Evolutionary conservation across 2,329 filamentous ascomycete species (phyloP).

Genomic region (Pyrenophora teres): DNA sequence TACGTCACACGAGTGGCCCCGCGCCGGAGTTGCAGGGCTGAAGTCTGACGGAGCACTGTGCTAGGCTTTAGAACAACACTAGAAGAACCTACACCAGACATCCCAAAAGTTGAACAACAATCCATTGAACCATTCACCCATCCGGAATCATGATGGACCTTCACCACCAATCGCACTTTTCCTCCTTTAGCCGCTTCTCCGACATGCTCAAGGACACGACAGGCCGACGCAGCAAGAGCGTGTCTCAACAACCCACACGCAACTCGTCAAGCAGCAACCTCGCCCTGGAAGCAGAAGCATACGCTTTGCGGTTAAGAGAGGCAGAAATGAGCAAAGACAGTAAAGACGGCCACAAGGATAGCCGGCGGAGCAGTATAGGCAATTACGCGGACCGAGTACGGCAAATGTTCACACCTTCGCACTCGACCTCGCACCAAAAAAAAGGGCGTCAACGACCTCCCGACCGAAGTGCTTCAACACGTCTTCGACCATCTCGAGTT

Average conservation of each 20-base stretch:
- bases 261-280: constrained; percentile 5
- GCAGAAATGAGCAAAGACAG: no score
- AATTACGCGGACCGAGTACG: constrained; percentile 22
- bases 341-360: not conserved
- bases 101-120: not conserved
- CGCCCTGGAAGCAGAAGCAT: constrained; percentile 1
- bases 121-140: not conserved
- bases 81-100: not conserved
- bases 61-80: not conserved
- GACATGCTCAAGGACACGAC: constrained; percentile 21
- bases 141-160: constrained; percentile 13
- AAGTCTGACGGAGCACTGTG: constrained; percentile 4
- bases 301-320: no score
- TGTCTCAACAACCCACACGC: constrained; percentile 2
- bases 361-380: constrained; percentile 20
- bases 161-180: constrained; percentile 16
- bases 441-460: constrained; percentile 13
- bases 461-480: constrained; percentile 18
- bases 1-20: constrained; percentile 8
- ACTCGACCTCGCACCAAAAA: not conserved
- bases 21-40: constrained; percentile 3
- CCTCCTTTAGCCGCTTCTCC: constrained; percentile 21
- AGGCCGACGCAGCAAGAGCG: constrained; percentile 15
- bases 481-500: constrained; percentile 19
- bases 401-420: constrained; percentile 15